A percentile compares a stretch with the other conserved stretches of the same genome.
Conservation (phyloP, 2,329 filamentous ascomycete species). For the Nakataea oryzae region DNA sequence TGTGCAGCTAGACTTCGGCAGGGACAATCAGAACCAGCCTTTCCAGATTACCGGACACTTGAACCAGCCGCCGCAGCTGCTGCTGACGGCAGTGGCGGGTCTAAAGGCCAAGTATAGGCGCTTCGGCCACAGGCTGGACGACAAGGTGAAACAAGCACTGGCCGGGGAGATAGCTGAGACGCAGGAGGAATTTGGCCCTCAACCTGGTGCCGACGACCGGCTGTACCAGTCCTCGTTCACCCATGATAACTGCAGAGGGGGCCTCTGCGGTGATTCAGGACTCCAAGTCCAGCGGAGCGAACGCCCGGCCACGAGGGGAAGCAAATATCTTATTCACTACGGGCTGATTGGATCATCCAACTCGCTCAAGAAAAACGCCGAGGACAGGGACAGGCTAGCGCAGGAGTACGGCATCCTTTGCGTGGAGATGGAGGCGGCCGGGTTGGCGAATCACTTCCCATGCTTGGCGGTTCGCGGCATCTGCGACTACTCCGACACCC, state of each 20-base stretch:
- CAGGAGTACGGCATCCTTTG: constrained; percentile 4
- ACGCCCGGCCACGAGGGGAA: too few species aligned
- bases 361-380: too few species aligned
- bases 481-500: constrained; percentile 15
- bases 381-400: not conserved
- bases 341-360: too few species aligned
- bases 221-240: too few species aligned
- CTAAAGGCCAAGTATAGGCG: not conserved
- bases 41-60: constrained; percentile 2
- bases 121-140: constrained; percentile 12
- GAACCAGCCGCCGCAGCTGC: constrained; percentile 1
- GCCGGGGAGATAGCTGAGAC: not conserved
- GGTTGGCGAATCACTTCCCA: constrained; percentile 4
- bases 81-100: constrained; percentile 1
- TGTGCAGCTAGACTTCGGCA: constrained; percentile 18
- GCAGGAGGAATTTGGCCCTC: too few species aligned
- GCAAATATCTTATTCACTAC: too few species aligned
- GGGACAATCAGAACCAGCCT: constrained; percentile 10
- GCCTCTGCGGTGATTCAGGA: not conserved
- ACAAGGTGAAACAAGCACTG: not conserved
- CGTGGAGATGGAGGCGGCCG: constrained; percentile 9
- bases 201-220: too few species aligned
- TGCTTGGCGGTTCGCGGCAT: constrained; percentile 1
- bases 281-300: not conserved
- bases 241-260: constrained; percentile 1